phyloP scores from a whole-genome alignment of 768 basidiomycete genomes.

The Leccinum truebloodii region DNA sequence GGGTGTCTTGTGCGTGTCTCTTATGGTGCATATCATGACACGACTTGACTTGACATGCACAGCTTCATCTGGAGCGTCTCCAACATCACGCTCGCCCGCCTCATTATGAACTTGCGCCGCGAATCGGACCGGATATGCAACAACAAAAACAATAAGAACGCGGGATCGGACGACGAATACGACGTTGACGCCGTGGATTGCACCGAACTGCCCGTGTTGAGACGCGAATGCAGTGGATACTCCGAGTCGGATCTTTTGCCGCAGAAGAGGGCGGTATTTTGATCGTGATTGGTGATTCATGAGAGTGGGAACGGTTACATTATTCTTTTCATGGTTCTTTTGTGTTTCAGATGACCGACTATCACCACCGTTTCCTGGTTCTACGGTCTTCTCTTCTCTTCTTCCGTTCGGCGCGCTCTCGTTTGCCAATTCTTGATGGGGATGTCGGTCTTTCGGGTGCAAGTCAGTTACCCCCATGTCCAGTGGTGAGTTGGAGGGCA shows the following conservation, averaged over 20 bases:
- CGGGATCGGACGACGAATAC: too few species aligned
- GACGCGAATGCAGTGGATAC: not conserved
- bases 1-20: constrained; percentile 24
- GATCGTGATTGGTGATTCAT: not conserved
- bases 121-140: not conserved
- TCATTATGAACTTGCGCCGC: constrained; percentile 36
- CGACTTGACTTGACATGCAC: not conserved
- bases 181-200: not conserved
- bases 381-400: not conserved
- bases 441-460: not conserved
- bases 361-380: not conserved
- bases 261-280: not conserved
- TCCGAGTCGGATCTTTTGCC: not conserved
- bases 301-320: not conserved
- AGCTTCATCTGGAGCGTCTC: constrained; percentile 31
- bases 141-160: too few species aligned
- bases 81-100: constrained; percentile 35
- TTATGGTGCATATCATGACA: not conserved
- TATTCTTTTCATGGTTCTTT: not conserved
- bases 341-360: not conserved
- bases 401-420: not conserved
- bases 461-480: too few species aligned
- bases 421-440: not conserved
- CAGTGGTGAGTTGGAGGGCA: too few species aligned
- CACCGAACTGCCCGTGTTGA: constrained; percentile 9